A percentile compares a stretch with the other conserved stretches of the same genome.
Conservation (phyloP, 2,329 filamentous ascomycete species). For the Clarireedia monteithiana region DNA sequence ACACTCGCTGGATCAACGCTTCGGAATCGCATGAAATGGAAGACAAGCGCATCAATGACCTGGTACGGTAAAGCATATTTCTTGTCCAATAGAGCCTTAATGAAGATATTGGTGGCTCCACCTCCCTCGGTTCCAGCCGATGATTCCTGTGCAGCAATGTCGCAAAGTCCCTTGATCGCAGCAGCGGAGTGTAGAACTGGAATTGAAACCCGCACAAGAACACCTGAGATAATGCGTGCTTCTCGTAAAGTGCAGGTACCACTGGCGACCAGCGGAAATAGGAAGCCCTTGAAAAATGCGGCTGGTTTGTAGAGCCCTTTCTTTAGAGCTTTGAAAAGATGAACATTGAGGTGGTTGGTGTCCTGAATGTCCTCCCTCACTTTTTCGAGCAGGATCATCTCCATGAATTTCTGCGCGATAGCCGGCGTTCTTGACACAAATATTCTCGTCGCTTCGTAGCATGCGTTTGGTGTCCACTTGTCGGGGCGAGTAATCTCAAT, state of each 20-base stretch:
- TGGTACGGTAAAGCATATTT: conserved; percentile 94
- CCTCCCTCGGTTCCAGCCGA: conserved; percentile 76
- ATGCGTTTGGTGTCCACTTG: conserved; percentile 65
- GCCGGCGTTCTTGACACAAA: conserved; percentile 80
- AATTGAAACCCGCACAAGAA: conserved; percentile 76
- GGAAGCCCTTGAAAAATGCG: conserved; percentile 92
- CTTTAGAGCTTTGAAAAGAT: conserved; percentile 89
- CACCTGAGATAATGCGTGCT: conserved; percentile 83
- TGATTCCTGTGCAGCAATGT: conserved; percentile 88
- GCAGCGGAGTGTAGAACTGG: conserved; percentile 89
- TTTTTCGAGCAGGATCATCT: conserved; percentile 76
- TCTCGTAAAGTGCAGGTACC: conserved; percentile 89
- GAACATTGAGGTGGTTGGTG: conserved; percentile 89
- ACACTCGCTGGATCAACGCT: conserved; percentile 54
- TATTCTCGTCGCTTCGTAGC: conserved; percentile 83
- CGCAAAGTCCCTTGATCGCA: conserved; percentile 83
- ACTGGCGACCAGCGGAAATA: conserved; percentile 80
- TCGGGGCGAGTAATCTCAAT: conserved; percentile 79
- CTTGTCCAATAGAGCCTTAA: conserved; percentile 88
- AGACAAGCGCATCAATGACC: conserved; percentile 88
- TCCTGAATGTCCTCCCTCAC: conserved; percentile 94
- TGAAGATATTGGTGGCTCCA: conserved; percentile 90
- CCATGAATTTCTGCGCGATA: conserved; percentile 77
- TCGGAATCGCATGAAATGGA: conserved; percentile 90
- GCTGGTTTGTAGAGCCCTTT: conserved; percentile 90